Base-by-base conservation (phyloP, 306 rosid species). In the Pyrus communis region DNA sequence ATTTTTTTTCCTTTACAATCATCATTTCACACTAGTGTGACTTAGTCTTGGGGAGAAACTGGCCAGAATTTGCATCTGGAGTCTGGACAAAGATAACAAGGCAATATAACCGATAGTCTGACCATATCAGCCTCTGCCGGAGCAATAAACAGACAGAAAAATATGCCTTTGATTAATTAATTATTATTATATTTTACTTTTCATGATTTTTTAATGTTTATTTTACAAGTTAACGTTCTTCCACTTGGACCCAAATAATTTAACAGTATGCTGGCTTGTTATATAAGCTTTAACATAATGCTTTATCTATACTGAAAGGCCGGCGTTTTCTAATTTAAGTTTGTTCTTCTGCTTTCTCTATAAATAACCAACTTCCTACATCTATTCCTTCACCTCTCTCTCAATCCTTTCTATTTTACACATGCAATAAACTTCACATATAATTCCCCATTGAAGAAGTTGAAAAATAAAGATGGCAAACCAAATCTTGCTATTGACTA, bases 41-140 rank as follows among this genome's bases (percentile, higher is more conserved):
- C 58, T 73, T 42, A 9, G 77, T 60, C 58, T 23, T 58, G 30
- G n/a, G 9, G 18, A n/a, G 31, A 74, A 23, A 38, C 5, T 17
- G 59, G 28, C 68, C 57, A 25, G 42, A 58, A 28, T 58, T 58
- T 73, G 52, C 52, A 25, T 27, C 12, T 15, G 49, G 77, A 60
- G 19, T 42, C 12, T 15, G 64, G 77, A 60, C 77, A 74, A 45
- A 40, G 55, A 51, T 1, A 4, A 66, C 21, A 42, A 11, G 78
- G 70, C 70, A 42, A 25, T 25, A 25, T 74, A 43, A 18, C 23
- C 28, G 42, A 43, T 74, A 19, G 18, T 42, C 46, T 43, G 46
- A 74, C 60, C 59, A 25, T 61, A 28, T 74, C 70, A 45, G 19
- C 78, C 73, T 30, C 69, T 23, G 78, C 78, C 60, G 70, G 60